Conservation (phyloP, 2,329 filamentous ascomycete genomes). For the Macrophomina tecta region DNA sequence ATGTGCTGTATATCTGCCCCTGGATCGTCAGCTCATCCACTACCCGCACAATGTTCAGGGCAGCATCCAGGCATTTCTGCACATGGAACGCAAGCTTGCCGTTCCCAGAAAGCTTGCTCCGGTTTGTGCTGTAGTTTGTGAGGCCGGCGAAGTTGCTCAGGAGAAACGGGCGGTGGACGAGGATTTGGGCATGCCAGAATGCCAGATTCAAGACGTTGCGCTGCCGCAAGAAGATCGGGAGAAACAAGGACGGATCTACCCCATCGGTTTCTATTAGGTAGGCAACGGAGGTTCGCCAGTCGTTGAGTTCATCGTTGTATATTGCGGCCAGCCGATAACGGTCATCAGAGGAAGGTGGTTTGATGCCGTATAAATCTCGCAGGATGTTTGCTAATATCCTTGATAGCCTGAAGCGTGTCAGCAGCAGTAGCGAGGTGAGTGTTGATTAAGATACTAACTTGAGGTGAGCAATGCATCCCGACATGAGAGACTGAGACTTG, state of each 20-base stretch:
- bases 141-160: constrained; percentile 50
- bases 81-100: constrained; percentile 44
- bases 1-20: constrained; percentile 52
- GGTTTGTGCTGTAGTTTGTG: constrained; percentile 37
- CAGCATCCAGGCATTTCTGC: constrained; percentile 55
- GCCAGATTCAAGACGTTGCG: constrained; percentile 61
- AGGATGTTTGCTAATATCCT: constrained; percentile 53
- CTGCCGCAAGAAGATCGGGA: constrained; percentile 60
- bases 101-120: constrained; percentile 29
- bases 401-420: constrained; percentile 41
- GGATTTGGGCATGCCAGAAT: constrained; percentile 62
- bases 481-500: constrained; percentile 49
- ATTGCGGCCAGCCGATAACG: constrained; percentile 49
- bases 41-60: constrained; percentile 53
- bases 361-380: constrained; percentile 52
- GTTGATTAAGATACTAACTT: constrained; percentile 34
- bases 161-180: constrained; percentile 62
- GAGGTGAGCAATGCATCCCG: constrained; percentile 53
- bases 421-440: neutral
- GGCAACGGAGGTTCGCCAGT: constrained; percentile 55
- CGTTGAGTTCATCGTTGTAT: constrained; percentile 49
- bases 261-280: constrained; percentile 52
- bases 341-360: constrained; percentile 39
- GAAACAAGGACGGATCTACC: constrained; percentile 51
- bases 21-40: constrained; percentile 51